Conservation (phyloP, 805 yeast genomes). For the Saturnispora serradocipensis region DNA sequence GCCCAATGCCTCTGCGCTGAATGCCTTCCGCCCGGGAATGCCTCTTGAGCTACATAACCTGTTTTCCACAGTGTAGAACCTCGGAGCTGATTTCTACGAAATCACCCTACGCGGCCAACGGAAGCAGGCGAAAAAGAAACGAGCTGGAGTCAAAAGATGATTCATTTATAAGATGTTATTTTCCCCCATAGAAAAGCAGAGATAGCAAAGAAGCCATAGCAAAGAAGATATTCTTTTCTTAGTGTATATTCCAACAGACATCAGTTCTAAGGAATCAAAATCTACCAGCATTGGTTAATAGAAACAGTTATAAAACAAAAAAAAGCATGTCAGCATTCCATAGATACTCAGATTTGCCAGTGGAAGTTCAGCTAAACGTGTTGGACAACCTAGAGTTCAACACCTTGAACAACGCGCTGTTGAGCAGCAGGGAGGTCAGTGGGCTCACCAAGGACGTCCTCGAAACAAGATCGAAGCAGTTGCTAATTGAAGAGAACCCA, state of each 20-base stretch:
- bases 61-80: neutral
- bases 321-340: neutral
- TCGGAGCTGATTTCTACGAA: neutral
- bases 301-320: neutral
- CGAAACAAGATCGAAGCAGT: neutral
- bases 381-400: neutral
- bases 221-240: neutral
- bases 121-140: neutral
- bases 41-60: no score
- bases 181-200: neutral
- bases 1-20: neutral
- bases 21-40: neutral
- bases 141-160: neutral
- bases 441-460: neutral
- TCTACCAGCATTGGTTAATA: neutral
- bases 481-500: neutral
- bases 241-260: no score
- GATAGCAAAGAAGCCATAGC: no score
- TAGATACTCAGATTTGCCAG: neutral
- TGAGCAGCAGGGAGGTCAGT: neutral
- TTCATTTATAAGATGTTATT: neutral
- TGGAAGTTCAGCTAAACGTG: neutral
- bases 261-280: no score
- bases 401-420: neutral
- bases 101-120: neutral